A percentile compares a stretch with the other conserved stretches of the same genome.
Evolutionary conservation across 257 asterid genomes (phyloP).

Genomic region (Ocimum tenuiflorum): DNA sequence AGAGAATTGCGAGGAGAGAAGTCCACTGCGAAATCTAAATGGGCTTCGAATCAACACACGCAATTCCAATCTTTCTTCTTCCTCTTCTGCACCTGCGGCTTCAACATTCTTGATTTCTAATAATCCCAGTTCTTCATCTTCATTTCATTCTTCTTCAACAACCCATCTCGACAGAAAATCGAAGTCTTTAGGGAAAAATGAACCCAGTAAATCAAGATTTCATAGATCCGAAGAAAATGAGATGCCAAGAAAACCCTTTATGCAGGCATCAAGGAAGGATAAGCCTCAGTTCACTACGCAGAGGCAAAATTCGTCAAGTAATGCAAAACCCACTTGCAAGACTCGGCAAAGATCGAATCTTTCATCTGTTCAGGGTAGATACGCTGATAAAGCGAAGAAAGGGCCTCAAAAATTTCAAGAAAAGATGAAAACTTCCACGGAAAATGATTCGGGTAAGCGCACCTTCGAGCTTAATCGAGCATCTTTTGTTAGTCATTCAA

Average conservation of each 20-base stretch:
- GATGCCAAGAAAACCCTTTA: conserved; percentile 25
- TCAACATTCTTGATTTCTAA: background rate
- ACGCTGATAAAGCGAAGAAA: conserved; percentile 22
- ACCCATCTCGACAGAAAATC: conserved; percentile 19
- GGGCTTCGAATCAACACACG: conserved; percentile 21
- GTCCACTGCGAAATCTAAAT: conserved; percentile 41
- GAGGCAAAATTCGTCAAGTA: conserved; percentile 18
- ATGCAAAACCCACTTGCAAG: conserved; percentile 14
- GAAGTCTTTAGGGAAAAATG: conserved; percentile 6
- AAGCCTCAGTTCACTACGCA: conserved; percentile 9
- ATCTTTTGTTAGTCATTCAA: conserved; percentile 8
- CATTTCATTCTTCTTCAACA: conserved; percentile 21
- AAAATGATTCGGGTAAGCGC: conserved; percentile 32
- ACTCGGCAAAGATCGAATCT: conserved; percentile 28
- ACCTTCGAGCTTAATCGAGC: conserved; percentile 12
- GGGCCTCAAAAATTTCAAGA: conserved; percentile 15
- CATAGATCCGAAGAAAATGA: conserved; percentile 38
- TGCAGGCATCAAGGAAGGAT: conserved; percentile 26
- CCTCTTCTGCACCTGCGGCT: conserved; percentile 19
- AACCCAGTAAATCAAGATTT: conserved; percentile 21
- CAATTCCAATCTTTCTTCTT: conserved; percentile 18
- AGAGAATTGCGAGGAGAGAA: conserved; percentile 19
- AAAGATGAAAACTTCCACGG: conserved; percentile 15
- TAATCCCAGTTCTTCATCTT: conserved; percentile 13
- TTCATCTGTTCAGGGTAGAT: conserved; percentile 18